phyloP scores from a whole-genome alignment of 345 rosid species.

The Rhizophora mangle region DNA sequence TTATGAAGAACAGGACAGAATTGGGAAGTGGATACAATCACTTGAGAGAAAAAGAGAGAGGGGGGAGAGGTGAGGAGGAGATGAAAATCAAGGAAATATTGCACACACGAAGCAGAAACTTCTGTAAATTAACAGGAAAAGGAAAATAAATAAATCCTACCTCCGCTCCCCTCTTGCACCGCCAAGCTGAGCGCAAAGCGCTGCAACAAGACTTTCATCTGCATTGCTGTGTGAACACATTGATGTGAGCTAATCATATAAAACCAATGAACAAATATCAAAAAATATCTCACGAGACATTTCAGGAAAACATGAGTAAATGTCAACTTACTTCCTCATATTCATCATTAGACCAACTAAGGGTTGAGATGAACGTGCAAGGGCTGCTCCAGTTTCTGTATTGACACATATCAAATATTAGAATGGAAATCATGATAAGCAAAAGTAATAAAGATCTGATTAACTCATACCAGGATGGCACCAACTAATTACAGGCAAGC shows the following conservation, averaged over 20 bases:
- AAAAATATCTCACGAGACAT: constrained; percentile 7
- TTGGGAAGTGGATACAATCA: no score
- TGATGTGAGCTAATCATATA: constrained; percentile 10
- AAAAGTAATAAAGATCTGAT: constrained; percentile 7
- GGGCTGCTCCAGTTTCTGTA: constrained; percentile 84
- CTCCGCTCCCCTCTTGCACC: constrained; percentile 48
- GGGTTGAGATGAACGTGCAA: constrained; percentile 98
- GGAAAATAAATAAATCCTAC: constrained; percentile 30
- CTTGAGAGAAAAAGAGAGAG: no score
- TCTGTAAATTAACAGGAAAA: not conserved
- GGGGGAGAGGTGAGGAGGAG: no score
- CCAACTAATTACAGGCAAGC: constrained; percentile 93
- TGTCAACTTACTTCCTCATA: constrained; percentile 70
- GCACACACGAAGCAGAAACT: not conserved
- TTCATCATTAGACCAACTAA: constrained; percentile 98
- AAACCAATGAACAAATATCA: not conserved
- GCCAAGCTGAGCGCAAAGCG: constrained; percentile 66
- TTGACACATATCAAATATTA: constrained; percentile 18
- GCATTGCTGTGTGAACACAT: constrained; percentile 51
- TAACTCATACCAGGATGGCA: constrained; percentile 74
- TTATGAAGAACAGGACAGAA: no score
- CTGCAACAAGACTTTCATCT: constrained; percentile 96
- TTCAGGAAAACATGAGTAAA: constrained; percentile 6
- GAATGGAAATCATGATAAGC: constrained; percentile 14
- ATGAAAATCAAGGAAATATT: not conserved